Percentiles rank a stretch among this genome's conserved stretches.
Evolutionary conservation across 768 basidiomycete species (phyloP).

Genomic region (Clavulina sp.): DNA sequence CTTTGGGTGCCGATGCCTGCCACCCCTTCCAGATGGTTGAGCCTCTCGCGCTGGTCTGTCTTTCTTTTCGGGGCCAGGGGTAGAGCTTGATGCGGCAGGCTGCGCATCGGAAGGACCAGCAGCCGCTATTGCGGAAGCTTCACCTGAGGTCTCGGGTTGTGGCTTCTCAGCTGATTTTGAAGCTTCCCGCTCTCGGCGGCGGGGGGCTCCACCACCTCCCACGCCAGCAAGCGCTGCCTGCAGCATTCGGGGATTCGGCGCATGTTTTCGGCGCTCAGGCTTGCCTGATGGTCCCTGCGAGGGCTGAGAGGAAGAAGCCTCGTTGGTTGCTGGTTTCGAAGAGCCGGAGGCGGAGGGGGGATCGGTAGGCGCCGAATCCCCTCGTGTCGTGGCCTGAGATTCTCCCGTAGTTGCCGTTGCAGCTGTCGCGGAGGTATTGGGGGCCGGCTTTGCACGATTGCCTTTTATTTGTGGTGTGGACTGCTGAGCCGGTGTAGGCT

Average conservation of each 20-base stretch:
- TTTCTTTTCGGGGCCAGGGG: neutral
- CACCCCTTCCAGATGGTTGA: neutral
- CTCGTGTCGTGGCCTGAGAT: neutral
- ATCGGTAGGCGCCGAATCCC: neutral
- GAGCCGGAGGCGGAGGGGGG: neutral
- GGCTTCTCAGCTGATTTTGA: neutral
- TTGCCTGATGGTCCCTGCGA: too few species aligned
- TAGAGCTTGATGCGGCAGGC: neutral
- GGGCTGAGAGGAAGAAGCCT: neutral
- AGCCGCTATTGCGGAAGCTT: neutral
- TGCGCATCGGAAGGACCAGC: neutral
- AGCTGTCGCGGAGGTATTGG: neutral
- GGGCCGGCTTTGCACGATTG: neutral
- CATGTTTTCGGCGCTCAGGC: neutral
- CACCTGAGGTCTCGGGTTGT: too few species aligned
- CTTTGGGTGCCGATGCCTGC: neutral
- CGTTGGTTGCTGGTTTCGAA: neutral
- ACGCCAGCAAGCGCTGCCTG: neutral
- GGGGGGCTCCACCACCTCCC: neutral
- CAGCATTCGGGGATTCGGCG: constrained; percentile 2
- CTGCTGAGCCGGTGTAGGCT: neutral
- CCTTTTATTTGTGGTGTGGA: neutral
- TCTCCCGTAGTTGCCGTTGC: neutral
- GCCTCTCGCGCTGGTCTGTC: neutral
- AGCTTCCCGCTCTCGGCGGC: neutral